phyloP scores from a whole-genome alignment of 352 stramenopile species.

The Globisporangium viniferum region DNA sequence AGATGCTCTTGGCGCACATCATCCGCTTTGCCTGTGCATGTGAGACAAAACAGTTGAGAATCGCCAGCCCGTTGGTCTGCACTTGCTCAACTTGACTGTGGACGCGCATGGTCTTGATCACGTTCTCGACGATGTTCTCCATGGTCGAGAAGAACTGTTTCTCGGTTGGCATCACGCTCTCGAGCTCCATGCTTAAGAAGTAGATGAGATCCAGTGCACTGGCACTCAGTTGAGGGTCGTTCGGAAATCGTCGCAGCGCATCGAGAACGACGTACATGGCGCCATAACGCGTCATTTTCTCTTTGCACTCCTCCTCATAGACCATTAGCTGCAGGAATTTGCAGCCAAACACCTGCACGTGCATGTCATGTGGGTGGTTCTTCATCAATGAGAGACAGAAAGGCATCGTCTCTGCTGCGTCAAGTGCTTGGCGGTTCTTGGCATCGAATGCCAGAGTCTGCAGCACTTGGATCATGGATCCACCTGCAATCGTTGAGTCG shows the following conservation, averaged over 20 bases:
- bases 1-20: constrained; percentile 21
- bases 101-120: constrained; percentile 34
- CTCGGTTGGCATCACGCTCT: constrained; percentile 18
- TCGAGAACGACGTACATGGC: constrained; percentile 33
- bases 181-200: constrained; percentile 49
- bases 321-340: constrained; percentile 71
- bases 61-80: constrained; percentile 48
- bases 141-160: constrained; percentile 9
- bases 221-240: constrained; percentile 35
- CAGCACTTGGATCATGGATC: constrained; percentile 39
- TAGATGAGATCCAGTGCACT: constrained; percentile 53
- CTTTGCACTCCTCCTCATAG: constrained; percentile 54
- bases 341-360: constrained; percentile 47
- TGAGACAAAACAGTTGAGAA: constrained; percentile 36
- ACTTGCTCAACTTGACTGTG: constrained; percentile 35
- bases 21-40: constrained; percentile 30
- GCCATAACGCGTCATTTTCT: constrained; percentile 28
- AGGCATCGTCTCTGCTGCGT: constrained; percentile 26
- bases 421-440: constrained; percentile 31
- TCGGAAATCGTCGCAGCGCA: constrained; percentile 31
- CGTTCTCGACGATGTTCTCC: constrained; percentile 21
- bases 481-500: constrained; percentile 14
- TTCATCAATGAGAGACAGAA: constrained; percentile 37
- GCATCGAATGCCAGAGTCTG: constrained; percentile 44
- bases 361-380: constrained; percentile 20